Base-by-base conservation (phyloP, 805 yeast species). In the Torulaspora maleeae region DNA sequence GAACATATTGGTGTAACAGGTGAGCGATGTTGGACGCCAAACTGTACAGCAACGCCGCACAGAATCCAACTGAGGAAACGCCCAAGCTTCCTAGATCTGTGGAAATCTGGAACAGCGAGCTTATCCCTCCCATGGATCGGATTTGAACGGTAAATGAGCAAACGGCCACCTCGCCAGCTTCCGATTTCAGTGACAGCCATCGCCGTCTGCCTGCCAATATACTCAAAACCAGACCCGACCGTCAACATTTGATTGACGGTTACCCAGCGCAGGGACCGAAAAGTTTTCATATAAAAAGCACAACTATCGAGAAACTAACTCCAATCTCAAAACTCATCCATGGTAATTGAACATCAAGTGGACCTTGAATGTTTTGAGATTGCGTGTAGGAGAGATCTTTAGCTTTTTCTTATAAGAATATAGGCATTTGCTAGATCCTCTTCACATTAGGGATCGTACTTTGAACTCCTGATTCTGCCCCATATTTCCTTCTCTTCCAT, bases 381-480 rank as follows among this genome's bases (percentile, higher is more conserved):
- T 32, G 25, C 2, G 25, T 22, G 25, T 7, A 7, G 25, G 5
- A 7, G 10, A 6, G 25, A 4, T 22, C 25, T 5, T 15, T 32
- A 32, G 35, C 35, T 10, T 11, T 29, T 24, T 7, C 19, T 25
- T 20, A 39, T 39, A 39, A 39, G 43, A 25, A 15, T 39, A 39
- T 39, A 16, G 43, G 25, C 19, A 9, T 13, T 24, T 28, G 43
- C 43, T 32, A 25, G 22, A 32, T 32, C 19, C 13, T 32, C 11
- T 22, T 22, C 25, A 6, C 30, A 27, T 9, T 11, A 4, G 30
- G 30, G 30, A 27, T 27, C 30, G 5, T 27, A 27, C 19, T 16
- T n/a, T 20, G 5, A 10, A 8, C 82, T 78, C 83, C 82, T 73
- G 67, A 69, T 78, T 78, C 83, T 78, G 83, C 81, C 81, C 71